A percentile compares a stretch with the other conserved stretches of the same genome.
phyloP scores from a whole-genome alignment of 805 yeast species.

The Starmerella etchellsii region DNA sequence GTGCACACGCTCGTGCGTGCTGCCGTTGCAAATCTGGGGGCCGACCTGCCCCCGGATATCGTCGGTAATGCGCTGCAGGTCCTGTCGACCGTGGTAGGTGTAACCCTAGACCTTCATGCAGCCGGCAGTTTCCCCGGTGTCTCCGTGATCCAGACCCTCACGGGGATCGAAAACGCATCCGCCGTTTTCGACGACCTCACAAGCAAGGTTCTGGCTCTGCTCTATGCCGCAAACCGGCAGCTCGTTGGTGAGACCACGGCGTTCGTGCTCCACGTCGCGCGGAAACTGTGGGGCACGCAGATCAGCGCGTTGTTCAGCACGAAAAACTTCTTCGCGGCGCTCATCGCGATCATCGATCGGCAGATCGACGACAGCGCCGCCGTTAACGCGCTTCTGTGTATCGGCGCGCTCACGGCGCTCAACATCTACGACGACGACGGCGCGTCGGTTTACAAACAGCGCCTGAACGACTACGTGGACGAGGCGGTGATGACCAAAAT shows the following conservation, averaged over 20 bases:
- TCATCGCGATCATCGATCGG: conserved; percentile 25
- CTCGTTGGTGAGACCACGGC: conserved; percentile 9
- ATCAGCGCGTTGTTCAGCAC: conserved; percentile 26
- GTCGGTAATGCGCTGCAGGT: conserved; percentile 8
- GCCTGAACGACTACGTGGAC: conserved; percentile 31
- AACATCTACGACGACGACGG: conserved; percentile 27
- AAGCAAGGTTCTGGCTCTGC: conserved; percentile 20
- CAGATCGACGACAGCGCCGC: conserved; percentile 22
- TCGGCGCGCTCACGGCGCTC: conserved; percentile 30
- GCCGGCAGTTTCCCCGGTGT: background rate
- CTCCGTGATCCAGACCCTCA: conserved; percentile 19
- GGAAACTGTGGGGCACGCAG: conserved; percentile 26
- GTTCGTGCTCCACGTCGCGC: conserved; percentile 23
- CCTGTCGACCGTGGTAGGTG: conserved; percentile 8
- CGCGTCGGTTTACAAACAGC: conserved; percentile 27
- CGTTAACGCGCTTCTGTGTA: conserved; percentile 25
- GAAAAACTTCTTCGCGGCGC: conserved; percentile 29
- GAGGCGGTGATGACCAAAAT: conserved; percentile 27
- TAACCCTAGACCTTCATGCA: conserved; percentile 5
- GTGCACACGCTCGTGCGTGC: conserved; percentile 20
- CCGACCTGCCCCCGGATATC: conserved; percentile 6
- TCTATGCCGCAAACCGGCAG: conserved; percentile 15
- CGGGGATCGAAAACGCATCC: conserved; percentile 29
- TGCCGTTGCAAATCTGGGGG: conserved; percentile 19
- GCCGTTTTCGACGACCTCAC: conserved; percentile 24